A percentile compares a stretch with the other conserved stretches of the same genome.
phyloP scores from a whole-genome alignment of 495 filamentous ascomycete genomes.

The Trichoderma asperelloides region DNA sequence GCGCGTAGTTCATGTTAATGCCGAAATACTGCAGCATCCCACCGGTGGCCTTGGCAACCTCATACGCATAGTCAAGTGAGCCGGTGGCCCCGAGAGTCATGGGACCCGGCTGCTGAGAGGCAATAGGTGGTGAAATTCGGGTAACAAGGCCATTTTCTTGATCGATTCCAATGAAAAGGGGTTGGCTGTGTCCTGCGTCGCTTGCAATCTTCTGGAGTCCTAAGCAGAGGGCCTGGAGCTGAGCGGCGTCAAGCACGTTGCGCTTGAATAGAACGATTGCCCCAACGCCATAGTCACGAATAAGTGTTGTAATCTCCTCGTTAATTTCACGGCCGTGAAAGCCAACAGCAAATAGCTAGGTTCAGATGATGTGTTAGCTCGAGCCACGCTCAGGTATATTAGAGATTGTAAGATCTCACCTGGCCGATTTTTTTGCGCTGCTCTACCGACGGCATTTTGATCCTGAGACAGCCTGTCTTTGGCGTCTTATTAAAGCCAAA shows the following conservation, averaged over 20 bases:
- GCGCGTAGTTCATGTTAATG: background rate
- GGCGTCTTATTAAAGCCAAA: background rate
- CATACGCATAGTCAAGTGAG: background rate
- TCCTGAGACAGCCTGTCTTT: background rate
- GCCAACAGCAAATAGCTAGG: background rate
- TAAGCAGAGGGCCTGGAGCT: background rate
- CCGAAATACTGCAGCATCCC: constrained; percentile 2
- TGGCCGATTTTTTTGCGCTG: constrained; percentile 1
- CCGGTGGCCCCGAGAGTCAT: background rate
- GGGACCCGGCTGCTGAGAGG: background rate
- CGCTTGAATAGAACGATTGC: constrained; percentile 1
- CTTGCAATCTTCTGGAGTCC: background rate
- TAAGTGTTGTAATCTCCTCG: background rate
- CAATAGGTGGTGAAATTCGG: background rate
- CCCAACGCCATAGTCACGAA: background rate
- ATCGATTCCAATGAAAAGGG: background rate
- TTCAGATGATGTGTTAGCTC: background rate
- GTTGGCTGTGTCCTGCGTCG: background rate
- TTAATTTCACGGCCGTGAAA: background rate
- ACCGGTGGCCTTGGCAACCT: background rate
- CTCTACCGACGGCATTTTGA: background rate
- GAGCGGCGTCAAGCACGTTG: constrained; percentile 2
- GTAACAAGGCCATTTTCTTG: background rate
- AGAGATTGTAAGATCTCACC: background rate
- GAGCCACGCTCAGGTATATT: background rate